Conservation (phyloP, 805 yeast species). For the Zygoascus biomembranicola region DNA sequence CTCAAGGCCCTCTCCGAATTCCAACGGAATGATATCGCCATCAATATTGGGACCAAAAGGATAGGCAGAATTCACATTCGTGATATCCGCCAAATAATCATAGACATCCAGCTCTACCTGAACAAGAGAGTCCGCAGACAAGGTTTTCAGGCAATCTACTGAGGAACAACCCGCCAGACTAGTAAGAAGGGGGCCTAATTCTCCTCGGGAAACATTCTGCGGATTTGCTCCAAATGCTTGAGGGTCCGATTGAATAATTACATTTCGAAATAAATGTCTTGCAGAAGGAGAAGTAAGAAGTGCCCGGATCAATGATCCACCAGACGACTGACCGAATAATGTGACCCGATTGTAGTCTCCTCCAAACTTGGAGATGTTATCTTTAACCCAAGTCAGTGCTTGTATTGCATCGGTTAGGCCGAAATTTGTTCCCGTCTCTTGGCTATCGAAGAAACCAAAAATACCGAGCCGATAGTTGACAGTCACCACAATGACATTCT, state of each 20-base stretch:
- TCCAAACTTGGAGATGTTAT: constrained; percentile 30
- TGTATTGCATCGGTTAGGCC: constrained; percentile 32
- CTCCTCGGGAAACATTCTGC: constrained; percentile 6
- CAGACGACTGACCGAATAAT: constrained; percentile 34
- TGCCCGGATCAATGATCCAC: constrained; percentile 23
- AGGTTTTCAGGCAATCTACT: constrained; percentile 6
- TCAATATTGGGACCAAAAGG: constrained; percentile 26
- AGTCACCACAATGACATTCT: constrained; percentile 23
- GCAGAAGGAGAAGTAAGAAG: constrained; percentile 13
- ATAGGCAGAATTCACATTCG: constrained; percentile 12
- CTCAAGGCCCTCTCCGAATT: constrained; percentile 11
- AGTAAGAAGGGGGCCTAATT: constrained; percentile 3
- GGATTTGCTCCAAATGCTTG: constrained; percentile 10
- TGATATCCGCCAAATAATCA: not conserved
- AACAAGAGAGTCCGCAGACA: constrained; percentile 9
- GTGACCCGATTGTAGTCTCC: constrained; percentile 31
- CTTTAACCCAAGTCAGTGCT: constrained; percentile 31
- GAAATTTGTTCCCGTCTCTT: constrained; percentile 24
- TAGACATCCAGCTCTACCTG: constrained; percentile 5
- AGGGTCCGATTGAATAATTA: constrained; percentile 22
- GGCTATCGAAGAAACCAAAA: constrained; percentile 29
- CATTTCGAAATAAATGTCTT: constrained; percentile 13
- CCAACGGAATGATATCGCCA: constrained; percentile 8
- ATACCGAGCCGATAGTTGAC: constrained; percentile 31
- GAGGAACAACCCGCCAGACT: constrained; percentile 6